These are phyloP conservation scores for Scleroderma citrinum DNA, from an alignment of 768 basidiomycete species.

Conservation along the genomic window DNA sequence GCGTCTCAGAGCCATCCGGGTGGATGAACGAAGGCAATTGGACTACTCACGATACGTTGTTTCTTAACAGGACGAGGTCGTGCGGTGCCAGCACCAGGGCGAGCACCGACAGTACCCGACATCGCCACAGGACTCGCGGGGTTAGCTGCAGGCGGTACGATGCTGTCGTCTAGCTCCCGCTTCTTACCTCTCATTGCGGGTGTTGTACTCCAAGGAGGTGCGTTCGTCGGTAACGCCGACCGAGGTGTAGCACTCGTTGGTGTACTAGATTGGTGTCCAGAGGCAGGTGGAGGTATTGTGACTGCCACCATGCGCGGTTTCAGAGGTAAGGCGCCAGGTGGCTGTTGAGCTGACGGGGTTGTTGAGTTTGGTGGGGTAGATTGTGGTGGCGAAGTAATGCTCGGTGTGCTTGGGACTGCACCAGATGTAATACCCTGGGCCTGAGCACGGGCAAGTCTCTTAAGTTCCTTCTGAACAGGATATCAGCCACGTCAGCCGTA, in stretches of 20 bases:
- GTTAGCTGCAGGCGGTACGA: slow-evolving; percentile 7
- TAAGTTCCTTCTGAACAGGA: slow-evolving; percentile 58
- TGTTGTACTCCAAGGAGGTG: slow-evolving; percentile 16
- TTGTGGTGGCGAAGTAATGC: slow-evolving; percentile 31
- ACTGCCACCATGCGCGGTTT: slow-evolving; percentile 29
- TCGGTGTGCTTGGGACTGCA: slow-evolving; percentile 18
- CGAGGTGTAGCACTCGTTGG: slow-evolving; percentile 28
- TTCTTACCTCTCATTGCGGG: slow-evolving; percentile 26
- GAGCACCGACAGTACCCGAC: slow-evolving; percentile 39
- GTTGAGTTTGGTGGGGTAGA: slow-evolving; percentile 19
- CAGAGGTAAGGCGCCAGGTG: slow-evolving; percentile 10
- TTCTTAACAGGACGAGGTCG: slow-evolving; percentile 72
- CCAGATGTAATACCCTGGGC: slow-evolving; percentile 24
- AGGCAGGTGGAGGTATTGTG: slow-evolving; percentile 25
- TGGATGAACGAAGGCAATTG: not conserved
- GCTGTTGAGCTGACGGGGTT: slow-evolving; percentile 20
- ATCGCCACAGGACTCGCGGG: no score
- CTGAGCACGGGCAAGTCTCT: slow-evolving; percentile 57
- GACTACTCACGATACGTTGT: slow-evolving; percentile 57
- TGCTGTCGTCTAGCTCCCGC: slow-evolving; percentile 26
- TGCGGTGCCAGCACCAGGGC: slow-evolving; percentile 51
- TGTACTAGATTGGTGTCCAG: slow-evolving; percentile 20
- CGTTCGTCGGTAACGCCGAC: slow-evolving; percentile 22
- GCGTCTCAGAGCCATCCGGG: not conserved
- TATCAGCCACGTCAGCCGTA: not conserved